Evolutionary conservation across 257 asterid genomes (phyloP), one percentile per base, ranked within the genome.

Genomic region (Plantago ovata): DNA sequence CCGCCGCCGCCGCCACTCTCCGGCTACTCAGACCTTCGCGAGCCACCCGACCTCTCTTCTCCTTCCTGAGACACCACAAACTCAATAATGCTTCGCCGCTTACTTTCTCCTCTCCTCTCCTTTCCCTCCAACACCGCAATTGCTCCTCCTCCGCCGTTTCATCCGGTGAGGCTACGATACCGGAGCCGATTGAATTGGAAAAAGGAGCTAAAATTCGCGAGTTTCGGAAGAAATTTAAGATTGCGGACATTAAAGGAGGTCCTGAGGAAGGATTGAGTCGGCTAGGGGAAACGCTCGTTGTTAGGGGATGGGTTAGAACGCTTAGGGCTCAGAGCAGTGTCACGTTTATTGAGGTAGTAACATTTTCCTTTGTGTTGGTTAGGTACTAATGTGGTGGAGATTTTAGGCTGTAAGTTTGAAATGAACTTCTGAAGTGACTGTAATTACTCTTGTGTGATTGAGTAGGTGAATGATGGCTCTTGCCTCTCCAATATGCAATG

Each of bases 401-500:
- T 24, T 24, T 24, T 24, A 24, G 38, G 18, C n/a, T 38, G 21
- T 28, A 1, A 42, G 53, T 52, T 56, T 39, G 7, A n/a, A 49
- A 32, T 55, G 38, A 20, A 42, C 23, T 68, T 44, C 58, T 51
- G 24, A 15, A 51, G 59, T 24, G 32, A 24, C 2, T 24, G 32
- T 2, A 24, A 24, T 24, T 54, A 56, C 10, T 36, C 10, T 53
- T 38, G n/a, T 28, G 57, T 60, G 64, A 63, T 47, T 77, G 67
- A 66, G 56, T 70, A 92, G 98, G 86, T 92, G 54, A 92, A 92
- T 60, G 98, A 93, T 76, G 98, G 98, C 28, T 93, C 98, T 16
- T 89, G 98, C 72, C 89, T 89, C 62, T 89, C 97, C 0, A 92
- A 82, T 68, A 82, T 92, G 97, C 98, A 92, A 88, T 92, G 98